phyloP scores from a whole-genome alignment of 805 yeast genomes.

The Cyberlindnera misumaiensis region DNA sequence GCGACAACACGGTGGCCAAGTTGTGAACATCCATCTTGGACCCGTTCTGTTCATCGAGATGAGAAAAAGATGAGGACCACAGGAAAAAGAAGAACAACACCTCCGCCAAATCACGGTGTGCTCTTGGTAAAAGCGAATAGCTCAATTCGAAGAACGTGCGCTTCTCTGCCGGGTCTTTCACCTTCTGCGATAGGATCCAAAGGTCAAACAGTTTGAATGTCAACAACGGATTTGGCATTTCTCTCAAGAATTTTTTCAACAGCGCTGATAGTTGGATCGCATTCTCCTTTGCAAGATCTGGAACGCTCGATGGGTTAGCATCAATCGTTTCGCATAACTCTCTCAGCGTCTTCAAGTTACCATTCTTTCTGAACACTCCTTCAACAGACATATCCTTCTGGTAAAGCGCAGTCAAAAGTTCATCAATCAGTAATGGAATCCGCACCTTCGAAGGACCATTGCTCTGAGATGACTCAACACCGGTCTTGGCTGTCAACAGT shows the following conservation, averaged over 20 bases:
- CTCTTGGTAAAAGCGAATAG: slow-evolving; percentile 73
- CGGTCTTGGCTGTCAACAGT: slow-evolving; percentile 57
- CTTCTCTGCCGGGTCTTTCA: slow-evolving; percentile 36
- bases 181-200: slow-evolving; percentile 67
- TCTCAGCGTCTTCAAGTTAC: slow-evolving; percentile 79
- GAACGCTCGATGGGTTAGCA: slow-evolving; percentile 60
- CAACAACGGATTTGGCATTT: slow-evolving; percentile 85
- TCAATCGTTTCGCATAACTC: slow-evolving; percentile 72
- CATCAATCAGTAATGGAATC: slow-evolving; percentile 85
- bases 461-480: slow-evolving; percentile 79
- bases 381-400: slow-evolving; percentile 93
- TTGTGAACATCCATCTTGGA: slow-evolving; percentile 96
- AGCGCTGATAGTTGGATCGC: slow-evolving; percentile 92
- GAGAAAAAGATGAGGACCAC: slow-evolving; percentile 96
- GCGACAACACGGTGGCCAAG: slow-evolving; percentile 91
- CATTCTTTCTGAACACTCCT: slow-evolving; percentile 94
- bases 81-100: slow-evolving; percentile 78
- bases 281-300: slow-evolving; percentile 65
- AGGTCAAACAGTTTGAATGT: slow-evolving; percentile 68
- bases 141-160: slow-evolving; percentile 53
- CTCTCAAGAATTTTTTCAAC: slow-evolving; percentile 85
- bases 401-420: slow-evolving; percentile 71
- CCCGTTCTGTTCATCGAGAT: slow-evolving; percentile 81
- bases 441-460: slow-evolving; percentile 74
- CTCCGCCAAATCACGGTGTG: slow-evolving; percentile 79